phyloP scores from a whole-genome alignment of 345 rosid genomes.

The Excoecaria agallocha region DNA sequence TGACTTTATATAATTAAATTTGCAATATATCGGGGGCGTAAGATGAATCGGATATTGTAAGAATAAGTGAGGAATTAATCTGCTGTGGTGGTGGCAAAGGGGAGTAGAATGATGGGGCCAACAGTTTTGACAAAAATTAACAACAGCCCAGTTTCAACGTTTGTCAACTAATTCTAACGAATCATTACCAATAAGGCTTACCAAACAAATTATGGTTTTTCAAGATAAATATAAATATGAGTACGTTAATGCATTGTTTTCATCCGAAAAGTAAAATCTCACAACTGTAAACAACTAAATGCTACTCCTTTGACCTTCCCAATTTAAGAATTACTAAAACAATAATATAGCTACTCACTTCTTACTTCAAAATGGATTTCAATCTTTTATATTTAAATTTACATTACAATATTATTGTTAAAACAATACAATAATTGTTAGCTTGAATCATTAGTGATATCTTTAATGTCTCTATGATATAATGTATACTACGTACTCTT shows the following conservation, averaged over 20 bases:
- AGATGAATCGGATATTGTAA: neutral
- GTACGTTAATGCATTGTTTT: neutral
- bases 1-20: neutral
- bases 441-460: no score
- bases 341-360: no score
- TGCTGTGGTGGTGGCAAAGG: neutral
- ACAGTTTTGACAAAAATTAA: slow-evolving; percentile 13
- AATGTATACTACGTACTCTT: no score
- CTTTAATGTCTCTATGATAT: no score
- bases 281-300: slow-evolving; percentile 35
- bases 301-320: slow-evolving; percentile 13
- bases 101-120: neutral
- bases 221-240: slow-evolving; percentile 11
- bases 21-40: no score
- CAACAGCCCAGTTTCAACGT: slow-evolving; percentile 11
- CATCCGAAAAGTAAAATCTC: neutral
- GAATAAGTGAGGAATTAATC: no score
- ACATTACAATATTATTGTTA: no score
- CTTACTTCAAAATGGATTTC: no score
- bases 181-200: slow-evolving; percentile 26
- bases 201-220: slow-evolving; percentile 30
- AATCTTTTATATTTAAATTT: no score
- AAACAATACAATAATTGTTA: no score
- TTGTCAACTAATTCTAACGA: slow-evolving; percentile 40
- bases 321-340: neutral